These are phyloP conservation scores for Neonectria hederae DNA, from an alignment of 2,329 filamentous ascomycete genomes.

Conservation along the genomic window DNA sequence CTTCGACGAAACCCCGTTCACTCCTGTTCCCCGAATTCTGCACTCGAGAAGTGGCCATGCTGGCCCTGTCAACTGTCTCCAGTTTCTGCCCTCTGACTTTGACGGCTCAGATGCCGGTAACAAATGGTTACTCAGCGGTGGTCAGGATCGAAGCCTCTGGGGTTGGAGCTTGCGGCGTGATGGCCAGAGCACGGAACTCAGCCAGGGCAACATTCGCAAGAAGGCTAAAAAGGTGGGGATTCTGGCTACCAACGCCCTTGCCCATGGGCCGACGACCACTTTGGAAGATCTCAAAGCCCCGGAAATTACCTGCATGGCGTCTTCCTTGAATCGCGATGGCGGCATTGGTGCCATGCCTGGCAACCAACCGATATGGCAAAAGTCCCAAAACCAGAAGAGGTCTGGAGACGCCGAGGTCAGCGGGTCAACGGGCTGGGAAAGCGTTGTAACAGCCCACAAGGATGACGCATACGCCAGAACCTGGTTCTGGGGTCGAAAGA, in stretches of 20 bases:
- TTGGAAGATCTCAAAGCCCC: constrained; percentile 86
- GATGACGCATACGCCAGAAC: constrained; percentile 87
- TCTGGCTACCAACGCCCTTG: constrained; percentile 64
- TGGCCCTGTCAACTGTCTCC: constrained; percentile 81
- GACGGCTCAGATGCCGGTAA: constrained; percentile 89
- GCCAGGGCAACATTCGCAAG: constrained; percentile 87
- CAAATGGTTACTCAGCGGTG: constrained; percentile 94
- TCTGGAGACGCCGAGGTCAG: constrained; percentile 75
- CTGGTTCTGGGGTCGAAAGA: constrained; percentile 98
- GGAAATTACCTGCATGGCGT: constrained; percentile 90
- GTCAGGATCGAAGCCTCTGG: constrained; percentile 91
- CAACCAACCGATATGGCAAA: constrained; percentile 84
- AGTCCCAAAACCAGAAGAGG: constrained; percentile 71
- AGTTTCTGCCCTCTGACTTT: constrained; percentile 87
- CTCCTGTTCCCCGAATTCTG: constrained; percentile 82
- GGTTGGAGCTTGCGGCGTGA: constrained; percentile 95
- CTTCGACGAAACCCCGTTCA: constrained; percentile 92
- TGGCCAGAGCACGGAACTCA: constrained; percentile 92
- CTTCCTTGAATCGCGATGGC: constrained; percentile 91
- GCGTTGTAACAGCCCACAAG: constrained; percentile 91
- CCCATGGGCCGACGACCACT: constrained; percentile 69
- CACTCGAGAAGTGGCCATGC: constrained; percentile 91
- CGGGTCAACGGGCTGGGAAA: constrained; percentile 93
- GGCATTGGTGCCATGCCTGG: constrained; percentile 88
- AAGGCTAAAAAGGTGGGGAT: constrained; percentile 91